Evolutionary conservation across 495 filamentous ascomycete species (phyloP).

Genomic region (Aspergillus nanangensis): DNA sequence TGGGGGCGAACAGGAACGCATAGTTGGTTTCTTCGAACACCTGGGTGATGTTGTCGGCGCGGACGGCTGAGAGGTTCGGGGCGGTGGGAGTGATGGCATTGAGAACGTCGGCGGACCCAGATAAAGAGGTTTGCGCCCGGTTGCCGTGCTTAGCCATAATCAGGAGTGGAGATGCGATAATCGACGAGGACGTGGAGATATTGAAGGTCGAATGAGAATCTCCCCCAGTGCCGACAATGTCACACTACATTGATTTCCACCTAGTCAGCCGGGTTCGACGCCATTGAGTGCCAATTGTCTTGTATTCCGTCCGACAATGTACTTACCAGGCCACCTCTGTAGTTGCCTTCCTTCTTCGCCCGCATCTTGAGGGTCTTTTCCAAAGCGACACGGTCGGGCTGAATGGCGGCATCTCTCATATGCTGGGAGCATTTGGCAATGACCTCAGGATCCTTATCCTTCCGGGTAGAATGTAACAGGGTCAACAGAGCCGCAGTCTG

Average conservation of each 20-base stretch:
- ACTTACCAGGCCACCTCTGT: constrained; percentile 64
- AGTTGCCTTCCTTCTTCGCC: constrained; percentile 61
- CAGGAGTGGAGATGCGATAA: constrained; percentile 79
- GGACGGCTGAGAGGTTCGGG: constrained; percentile 69
- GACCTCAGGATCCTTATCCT: constrained; percentile 74
- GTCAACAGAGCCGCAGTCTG: constrained; percentile 84
- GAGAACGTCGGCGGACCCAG: constrained; percentile 91
- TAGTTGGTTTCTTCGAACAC: constrained; percentile 82
- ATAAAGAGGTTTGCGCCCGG: constrained; percentile 89
- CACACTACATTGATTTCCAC: constrained; percentile 54
- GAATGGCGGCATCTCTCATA: constrained; percentile 66
- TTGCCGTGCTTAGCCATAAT: constrained; percentile 94
- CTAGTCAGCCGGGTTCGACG: constrained; percentile 1
- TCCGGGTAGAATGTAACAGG: constrained; percentile 79
- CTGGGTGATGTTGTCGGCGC: constrained; percentile 57
- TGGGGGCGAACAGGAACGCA: constrained; percentile 92
- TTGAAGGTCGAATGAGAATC: constrained; percentile 98
- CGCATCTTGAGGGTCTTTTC: constrained; percentile 50
- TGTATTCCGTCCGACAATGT: too few relatives aligned
- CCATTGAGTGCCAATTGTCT: background rate
- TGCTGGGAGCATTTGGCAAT: constrained; percentile 66
- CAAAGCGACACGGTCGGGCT: constrained; percentile 58
- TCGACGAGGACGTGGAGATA: constrained; percentile 89
- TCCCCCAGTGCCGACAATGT: constrained; percentile 97
- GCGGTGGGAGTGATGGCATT: constrained; percentile 61